Percentiles rank a stretch among this genome's conserved stretches.
These are phyloP conservation scores for Casaregolazyma lundiana DNA, from an alignment of 1,139 yeast genomes.

Conservation along the genomic window DNA sequence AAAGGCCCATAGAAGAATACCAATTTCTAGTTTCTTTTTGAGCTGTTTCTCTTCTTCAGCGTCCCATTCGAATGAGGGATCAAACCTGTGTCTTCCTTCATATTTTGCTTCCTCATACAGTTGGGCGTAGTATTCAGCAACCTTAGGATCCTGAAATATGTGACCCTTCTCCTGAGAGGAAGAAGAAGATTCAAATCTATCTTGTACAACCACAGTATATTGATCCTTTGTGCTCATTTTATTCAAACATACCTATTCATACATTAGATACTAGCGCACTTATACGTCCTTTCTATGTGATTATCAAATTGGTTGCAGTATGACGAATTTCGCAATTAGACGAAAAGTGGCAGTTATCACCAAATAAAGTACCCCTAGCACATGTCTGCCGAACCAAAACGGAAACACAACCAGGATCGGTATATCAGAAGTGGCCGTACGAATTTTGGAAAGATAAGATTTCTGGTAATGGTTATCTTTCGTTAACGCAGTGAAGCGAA, in stretches of 20 bases:
- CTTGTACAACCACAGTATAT: constrained; percentile 3
- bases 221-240: neutral
- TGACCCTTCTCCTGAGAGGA: constrained; percentile 6
- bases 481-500: too few species aligned
- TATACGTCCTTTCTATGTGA: too few species aligned
- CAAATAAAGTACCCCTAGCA: neutral
- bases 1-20: constrained; percentile 45
- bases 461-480: too few species aligned
- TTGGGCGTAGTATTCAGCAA: constrained; percentile 40
- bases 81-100: constrained; percentile 44
- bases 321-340: neutral
- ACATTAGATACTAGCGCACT: too few species aligned
- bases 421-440: constrained; percentile 1
- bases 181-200: neutral
- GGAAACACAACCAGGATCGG: too few species aligned
- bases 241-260: too few species aligned
- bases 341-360: neutral
- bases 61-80: constrained; percentile 46
- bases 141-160: constrained; percentile 37
- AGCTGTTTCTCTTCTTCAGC: constrained; percentile 41
- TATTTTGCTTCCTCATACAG: constrained; percentile 40
- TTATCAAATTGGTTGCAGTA: neutral
- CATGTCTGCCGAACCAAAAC: neutral
- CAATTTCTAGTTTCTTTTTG: constrained; percentile 41
- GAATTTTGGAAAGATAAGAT: neutral